Base-by-base conservation (phyloP, 257 asterid species). In the Craterostigma plantagineum region DNA sequence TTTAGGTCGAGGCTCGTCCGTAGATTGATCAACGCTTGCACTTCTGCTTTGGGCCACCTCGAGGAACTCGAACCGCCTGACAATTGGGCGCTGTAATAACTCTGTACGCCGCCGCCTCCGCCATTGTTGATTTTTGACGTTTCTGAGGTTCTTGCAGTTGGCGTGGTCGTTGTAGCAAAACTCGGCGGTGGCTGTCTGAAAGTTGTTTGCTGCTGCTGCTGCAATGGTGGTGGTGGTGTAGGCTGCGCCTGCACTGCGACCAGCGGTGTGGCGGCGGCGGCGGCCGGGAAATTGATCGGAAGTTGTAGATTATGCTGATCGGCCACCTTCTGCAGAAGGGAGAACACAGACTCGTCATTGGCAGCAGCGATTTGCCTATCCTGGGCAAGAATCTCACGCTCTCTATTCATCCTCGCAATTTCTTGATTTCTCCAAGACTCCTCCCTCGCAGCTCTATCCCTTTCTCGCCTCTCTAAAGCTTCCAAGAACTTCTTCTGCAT, bases 21-120 rank as follows among this genome's bases (percentile, higher is more conserved):
- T 0, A 87, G 66, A 5, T 52, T 51, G 48, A 82, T 86, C 27
- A 86, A 41, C 0, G 94, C 85, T 52, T 86, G 61, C 1, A 81
- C 74, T 46, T 86, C 97, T 0, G 93, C 51, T 38, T 86, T 81
- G 6, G 97, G 97, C 97, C 97, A 86, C 46, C 97, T 64, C 0
- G 92, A 78, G 1, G 94, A 73, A 61, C 86, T 61, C 3, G 72
- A 58, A 8, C 62, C 38, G n/a, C n/a, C n/a, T n/a, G n/a, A n/a
- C n/a, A n/a, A n/a, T n/a, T n/a, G n/a, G n/a, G n/a, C n/a, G n/a
- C n/a, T n/a, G n/a, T n/a, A n/a, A n/a, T n/a, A n/a, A n/a, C n/a
- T n/a, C n/a, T n/a, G n/a, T n/a, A n/a, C n/a, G n/a, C n/a, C n/a
- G 49, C 37, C 53, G 14, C 75, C 92, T 0, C 75, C 65, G 0